phyloP scores from a whole-genome alignment of 345 rosid species.

The Angophora floribunda region DNA sequence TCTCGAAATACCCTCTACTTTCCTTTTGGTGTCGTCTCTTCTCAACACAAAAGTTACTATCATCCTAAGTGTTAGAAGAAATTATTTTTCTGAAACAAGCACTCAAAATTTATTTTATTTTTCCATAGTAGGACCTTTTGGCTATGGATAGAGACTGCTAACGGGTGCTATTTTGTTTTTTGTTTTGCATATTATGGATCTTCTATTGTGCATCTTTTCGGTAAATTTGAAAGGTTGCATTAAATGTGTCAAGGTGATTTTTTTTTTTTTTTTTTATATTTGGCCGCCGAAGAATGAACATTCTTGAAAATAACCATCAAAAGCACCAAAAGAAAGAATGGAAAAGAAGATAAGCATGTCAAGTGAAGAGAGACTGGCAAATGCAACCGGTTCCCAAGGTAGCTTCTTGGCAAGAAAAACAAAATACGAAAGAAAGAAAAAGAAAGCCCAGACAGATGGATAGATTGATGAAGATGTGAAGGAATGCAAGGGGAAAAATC shows the following conservation, averaged over 20 bases:
- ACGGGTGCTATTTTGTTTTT: neutral
- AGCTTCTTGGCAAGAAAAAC: neutral
- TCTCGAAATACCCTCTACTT: neutral
- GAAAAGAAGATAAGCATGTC: neutral
- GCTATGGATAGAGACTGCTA: neutral
- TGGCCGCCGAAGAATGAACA: neutral
- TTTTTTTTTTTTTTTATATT: neutral
- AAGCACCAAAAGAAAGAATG: neutral
- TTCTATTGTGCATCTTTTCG: neutral
- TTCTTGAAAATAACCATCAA: neutral
- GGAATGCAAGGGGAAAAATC: neutral
- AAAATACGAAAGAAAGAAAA: neutral
- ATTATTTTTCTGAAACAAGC: neutral
- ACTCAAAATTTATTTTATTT: neutral
- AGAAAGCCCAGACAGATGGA: neutral
- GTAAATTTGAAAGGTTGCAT: neutral
- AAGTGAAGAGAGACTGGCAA: neutral
- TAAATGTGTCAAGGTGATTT: neutral
- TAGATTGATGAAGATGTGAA: neutral
- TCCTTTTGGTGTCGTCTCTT: neutral
- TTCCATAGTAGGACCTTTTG: neutral
- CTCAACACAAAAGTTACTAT: neutral
- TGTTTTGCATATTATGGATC: no score
- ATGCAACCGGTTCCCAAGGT: neutral
- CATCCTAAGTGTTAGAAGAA: neutral